Percentiles rank a stretch among this genome's conserved stretches.
phyloP scores from a whole-genome alignment of 2,329 filamentous ascomycete genomes.

The Monosporascus sp. region DNA sequence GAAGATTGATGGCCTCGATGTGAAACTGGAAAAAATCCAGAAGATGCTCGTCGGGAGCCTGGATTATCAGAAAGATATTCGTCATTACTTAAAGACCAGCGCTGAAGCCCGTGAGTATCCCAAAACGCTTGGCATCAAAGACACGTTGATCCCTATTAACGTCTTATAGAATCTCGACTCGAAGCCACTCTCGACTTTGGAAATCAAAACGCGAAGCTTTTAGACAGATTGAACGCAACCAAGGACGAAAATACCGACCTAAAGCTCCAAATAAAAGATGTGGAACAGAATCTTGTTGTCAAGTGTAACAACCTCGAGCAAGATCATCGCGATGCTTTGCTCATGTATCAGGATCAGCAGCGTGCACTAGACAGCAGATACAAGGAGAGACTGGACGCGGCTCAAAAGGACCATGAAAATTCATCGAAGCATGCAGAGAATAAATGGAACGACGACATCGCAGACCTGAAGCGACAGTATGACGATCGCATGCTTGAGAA shows the following conservation, averaged over 20 bases:
- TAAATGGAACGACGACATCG: background rate
- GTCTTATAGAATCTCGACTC: background rate
- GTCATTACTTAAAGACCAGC: background rate
- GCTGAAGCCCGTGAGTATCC: background rate
- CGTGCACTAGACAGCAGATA: background rate
- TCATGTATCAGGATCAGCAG: background rate
- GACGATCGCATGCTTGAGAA: background rate
- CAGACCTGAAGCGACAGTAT: background rate
- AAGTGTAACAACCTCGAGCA: background rate
- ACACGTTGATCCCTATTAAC: background rate
- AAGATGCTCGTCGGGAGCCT: background rate
- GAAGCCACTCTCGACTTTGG: background rate
- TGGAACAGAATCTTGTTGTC: background rate
- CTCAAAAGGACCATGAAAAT: background rate
- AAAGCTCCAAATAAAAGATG: background rate
- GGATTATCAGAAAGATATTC: background rate
- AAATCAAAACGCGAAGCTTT: background rate
- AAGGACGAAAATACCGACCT: background rate
- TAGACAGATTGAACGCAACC: background rate
- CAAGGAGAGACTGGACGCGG: background rate
- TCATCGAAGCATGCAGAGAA: background rate
- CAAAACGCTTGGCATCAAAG: background rate
- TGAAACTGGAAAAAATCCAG: background rate
- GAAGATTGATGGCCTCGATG: background rate
- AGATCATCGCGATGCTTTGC: background rate